A percentile compares a stretch with the other conserved stretches of the same genome.
Evolutionary conservation across 495 filamentous ascomycete species (phyloP).

Genomic region (Patellaria atrata): DNA sequence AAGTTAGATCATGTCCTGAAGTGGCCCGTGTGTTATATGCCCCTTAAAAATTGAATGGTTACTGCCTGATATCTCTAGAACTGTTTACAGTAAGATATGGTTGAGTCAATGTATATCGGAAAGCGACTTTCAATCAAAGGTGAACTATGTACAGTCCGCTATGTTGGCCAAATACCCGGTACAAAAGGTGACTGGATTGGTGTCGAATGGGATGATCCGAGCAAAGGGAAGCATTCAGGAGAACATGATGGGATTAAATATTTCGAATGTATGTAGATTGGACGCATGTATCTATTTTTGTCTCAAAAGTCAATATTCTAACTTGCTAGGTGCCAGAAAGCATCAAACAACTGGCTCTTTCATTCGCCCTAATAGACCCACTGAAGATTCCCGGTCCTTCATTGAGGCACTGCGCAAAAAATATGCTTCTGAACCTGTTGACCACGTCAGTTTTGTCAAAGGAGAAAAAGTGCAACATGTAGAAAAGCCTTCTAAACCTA

Average conservation of each 20-base stretch:
- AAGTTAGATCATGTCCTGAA: too few relatives aligned
- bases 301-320: constrained; percentile 6
- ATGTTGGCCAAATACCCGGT: constrained; percentile 58
- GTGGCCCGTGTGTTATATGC: too few relatives aligned
- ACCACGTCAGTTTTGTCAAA: constrained; percentile 17
- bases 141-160: constrained; percentile 69
- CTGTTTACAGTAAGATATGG: too few relatives aligned
- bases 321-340: constrained; percentile 43
- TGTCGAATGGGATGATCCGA: constrained; percentile 88
- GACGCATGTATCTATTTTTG: neutral
- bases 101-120: constrained; percentile 32
- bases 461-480: constrained; percentile 4
- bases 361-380: constrained; percentile 57
- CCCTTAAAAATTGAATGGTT: too few relatives aligned
- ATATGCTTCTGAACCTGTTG: constrained; percentile 49
- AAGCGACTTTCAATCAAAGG: constrained; percentile 66
- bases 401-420: constrained; percentile 68
- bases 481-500: constrained; percentile 27
- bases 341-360: constrained; percentile 67
- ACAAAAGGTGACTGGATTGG: constrained; percentile 79
- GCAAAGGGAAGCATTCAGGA: constrained; percentile 79
- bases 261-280: constrained; percentile 52
- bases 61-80: too few relatives aligned
- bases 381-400: constrained; percentile 55
- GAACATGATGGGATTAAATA: constrained; percentile 64